Conservation (phyloP, 2,329 filamentous ascomycete species). For the Arthroderma sp. region DNA sequence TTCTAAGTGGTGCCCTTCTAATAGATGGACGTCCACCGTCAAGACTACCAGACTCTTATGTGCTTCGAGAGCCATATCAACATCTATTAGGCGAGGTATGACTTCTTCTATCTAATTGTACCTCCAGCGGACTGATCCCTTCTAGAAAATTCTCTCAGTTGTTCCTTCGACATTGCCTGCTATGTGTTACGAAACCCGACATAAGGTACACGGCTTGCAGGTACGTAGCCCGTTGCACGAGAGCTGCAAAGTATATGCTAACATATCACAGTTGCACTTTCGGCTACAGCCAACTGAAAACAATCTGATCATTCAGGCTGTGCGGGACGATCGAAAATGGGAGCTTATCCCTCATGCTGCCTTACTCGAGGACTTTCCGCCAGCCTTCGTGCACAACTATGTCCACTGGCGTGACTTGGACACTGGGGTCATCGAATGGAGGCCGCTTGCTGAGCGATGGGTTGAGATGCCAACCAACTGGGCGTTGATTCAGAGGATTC, state of each 20-base stretch:
- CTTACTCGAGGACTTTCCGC: slow-evolving; percentile 16
- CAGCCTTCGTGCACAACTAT: slow-evolving; percentile 22
- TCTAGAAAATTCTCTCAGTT: slow-evolving; percentile 17
- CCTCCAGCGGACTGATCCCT: no score
- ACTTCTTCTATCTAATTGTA: not conserved
- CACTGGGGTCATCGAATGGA: slow-evolving; percentile 15
- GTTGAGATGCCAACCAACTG: slow-evolving; percentile 12
- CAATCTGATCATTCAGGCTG: slow-evolving; percentile 20
- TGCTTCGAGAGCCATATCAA: not conserved
- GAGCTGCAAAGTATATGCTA: not conserved
- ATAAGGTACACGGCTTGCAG: slow-evolving; percentile 13
- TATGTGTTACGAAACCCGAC: slow-evolving; percentile 22
- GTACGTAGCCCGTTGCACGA: slow-evolving; percentile 5
- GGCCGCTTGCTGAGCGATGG: slow-evolving; percentile 17
- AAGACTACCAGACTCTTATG: not conserved
- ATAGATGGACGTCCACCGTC: not conserved
- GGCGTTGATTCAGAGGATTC: slow-evolving; percentile 9
- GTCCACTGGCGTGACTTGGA: slow-evolving; percentile 33
- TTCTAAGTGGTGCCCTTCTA: slow-evolving; percentile 1
- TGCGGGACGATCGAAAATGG: slow-evolving; percentile 5
- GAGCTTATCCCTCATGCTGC: slow-evolving; percentile 19
- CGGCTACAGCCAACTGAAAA: not conserved
- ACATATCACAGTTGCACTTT: not conserved
- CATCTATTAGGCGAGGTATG: slow-evolving; percentile 2
- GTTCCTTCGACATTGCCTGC: slow-evolving; percentile 20